Base-by-base conservation (phyloP, 2,329 filamentous ascomycete species). In the Phyllosticta citrichinensis region DNA sequence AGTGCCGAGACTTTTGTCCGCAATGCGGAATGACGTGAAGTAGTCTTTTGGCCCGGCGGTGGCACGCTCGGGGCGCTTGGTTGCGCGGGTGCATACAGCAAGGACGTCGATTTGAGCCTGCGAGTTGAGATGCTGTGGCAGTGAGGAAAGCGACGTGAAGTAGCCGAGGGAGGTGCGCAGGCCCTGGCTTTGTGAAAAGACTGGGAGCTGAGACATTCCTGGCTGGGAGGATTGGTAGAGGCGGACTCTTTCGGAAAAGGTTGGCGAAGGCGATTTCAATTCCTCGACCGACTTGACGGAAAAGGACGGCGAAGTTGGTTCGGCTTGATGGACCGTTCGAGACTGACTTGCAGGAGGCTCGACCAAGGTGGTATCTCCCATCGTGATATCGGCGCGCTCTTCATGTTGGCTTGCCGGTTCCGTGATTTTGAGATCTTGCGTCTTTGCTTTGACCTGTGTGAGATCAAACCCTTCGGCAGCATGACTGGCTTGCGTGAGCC, bases 41-140 rank as follows among this genome's bases (percentile, higher is more conserved):
- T 71, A 78, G 67, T 81, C 74, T 59, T 72, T 70, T 0, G 75
- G 76, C 0, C 78, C 78, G 11, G 68, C 68, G 19, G 73, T 72
- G 9, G 77, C 76, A 20, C 74, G 70, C 33, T 69, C 64, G 0
- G 75, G 69, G 2, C 66, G 40, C 1, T 68, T 73, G 12, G 70
- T 71, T 11, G 64, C 53, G 12, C 69, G 64, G 1, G 72, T 73
- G 40, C 77, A 75, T 56, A 80, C 69, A 5, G 75, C 78, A 54
- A 81, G 69, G 54, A 79, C 53, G 63, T 80, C 78, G 5, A 79
- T 70, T 33, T 69, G 70, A 3, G 71, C 68, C 52, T 75, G 70
- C 51, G 73, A 72, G 63, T 79, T 79, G 53, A 80, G 68, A 62
- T 73, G 71, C 62, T 68, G 70, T 12, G 67, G 53, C 2, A 80